Percentiles rank a stretch among this genome's conserved stretches.
phyloP scores from a whole-genome alignment of 108 stramenopile genomes.

The Fragilaria radians region DNA sequence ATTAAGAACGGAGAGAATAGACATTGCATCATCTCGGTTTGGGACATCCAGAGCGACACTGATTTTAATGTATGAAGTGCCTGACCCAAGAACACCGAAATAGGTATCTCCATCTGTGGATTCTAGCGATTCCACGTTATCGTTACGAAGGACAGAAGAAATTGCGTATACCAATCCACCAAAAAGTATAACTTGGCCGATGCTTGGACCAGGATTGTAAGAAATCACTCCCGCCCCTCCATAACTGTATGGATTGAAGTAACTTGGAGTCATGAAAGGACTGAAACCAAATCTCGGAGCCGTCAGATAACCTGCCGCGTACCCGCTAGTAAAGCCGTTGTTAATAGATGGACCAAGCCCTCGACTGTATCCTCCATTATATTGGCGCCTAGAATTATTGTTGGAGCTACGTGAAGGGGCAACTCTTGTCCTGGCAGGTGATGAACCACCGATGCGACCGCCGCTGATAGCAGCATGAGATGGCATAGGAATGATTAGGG shows the following conservation, averaged over 20 bases:
- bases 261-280: conserved; percentile 35
- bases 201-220: conserved; percentile 38
- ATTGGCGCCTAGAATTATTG: neutral
- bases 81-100: conserved; percentile 43
- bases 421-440: neutral
- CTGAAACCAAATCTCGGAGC: neutral
- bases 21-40: conserved; percentile 61
- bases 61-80: conserved; percentile 59
- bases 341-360: conserved; percentile 9
- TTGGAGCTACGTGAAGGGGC: neutral
- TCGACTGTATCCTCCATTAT: conserved; percentile 23
- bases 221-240: conserved; percentile 49
- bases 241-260: conserved; percentile 23
- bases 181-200: conserved; percentile 46
- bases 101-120: conserved; percentile 7
- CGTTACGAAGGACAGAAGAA: conserved; percentile 19
- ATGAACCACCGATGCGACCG: conserved; percentile 61
- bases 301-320: conserved; percentile 14
- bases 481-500: neutral
- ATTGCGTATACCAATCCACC: conserved; percentile 43
- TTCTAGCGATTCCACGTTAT: too few relatives aligned
- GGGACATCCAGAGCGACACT: conserved; percentile 67
- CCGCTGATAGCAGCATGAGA: conserved; percentile 27
- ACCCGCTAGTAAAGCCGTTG: conserved; percentile 35
- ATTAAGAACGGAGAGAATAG: conserved; percentile 48